Percentiles rank a stretch among this genome's conserved stretches.
These are phyloP conservation scores for Prunus padus DNA, from an alignment of 306 rosid genomes.

Conservation along the genomic window DNA sequence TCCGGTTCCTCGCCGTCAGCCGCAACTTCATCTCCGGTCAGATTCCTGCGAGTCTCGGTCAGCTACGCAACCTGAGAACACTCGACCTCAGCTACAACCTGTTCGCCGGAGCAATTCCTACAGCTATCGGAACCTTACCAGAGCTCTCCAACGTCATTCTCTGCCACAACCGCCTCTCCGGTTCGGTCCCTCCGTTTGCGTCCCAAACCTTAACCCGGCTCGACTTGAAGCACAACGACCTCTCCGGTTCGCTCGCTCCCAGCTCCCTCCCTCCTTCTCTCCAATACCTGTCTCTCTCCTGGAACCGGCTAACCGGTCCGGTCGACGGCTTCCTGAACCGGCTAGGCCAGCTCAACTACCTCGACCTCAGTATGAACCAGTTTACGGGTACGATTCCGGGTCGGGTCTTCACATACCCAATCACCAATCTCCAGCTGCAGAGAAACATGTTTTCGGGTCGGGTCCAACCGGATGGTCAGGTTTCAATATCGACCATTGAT, in stretches of 20 bases:
- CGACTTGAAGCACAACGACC: conserved; percentile 78
- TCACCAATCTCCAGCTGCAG: conserved; percentile 64
- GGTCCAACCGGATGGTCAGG: conserved; percentile 61
- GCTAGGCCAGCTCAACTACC: conserved; percentile 62
- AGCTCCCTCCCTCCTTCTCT: conserved; percentile 70
- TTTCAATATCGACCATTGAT: conserved; percentile 71
- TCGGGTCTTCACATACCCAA: conserved; percentile 70
- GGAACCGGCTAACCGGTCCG: conserved; percentile 74
- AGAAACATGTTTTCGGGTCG: conserved; percentile 66
- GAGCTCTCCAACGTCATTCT: conserved; percentile 73
- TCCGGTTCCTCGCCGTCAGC: conserved; percentile 80
- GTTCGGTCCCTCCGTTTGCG: conserved; percentile 62
- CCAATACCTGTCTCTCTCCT: conserved; percentile 73
- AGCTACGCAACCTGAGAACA: conserved; percentile 54
- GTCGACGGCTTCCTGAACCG: conserved; percentile 58
- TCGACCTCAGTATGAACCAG: conserved; percentile 80
- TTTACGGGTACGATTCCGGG: conserved; percentile 73
- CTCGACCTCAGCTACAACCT: conserved; percentile 88
- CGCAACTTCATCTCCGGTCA: conserved; percentile 84
- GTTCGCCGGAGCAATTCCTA: conserved; percentile 69
- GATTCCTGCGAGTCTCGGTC: conserved; percentile 58
- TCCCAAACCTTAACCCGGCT: conserved; percentile 68
- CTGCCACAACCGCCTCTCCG: conserved; percentile 81
- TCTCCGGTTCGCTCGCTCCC: conserved; percentile 66
- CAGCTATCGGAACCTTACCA: conserved; percentile 57